Evolutionary conservation across 2,329 filamentous ascomycete species (phyloP).

Genomic region (Xylariaceae sp.): DNA sequence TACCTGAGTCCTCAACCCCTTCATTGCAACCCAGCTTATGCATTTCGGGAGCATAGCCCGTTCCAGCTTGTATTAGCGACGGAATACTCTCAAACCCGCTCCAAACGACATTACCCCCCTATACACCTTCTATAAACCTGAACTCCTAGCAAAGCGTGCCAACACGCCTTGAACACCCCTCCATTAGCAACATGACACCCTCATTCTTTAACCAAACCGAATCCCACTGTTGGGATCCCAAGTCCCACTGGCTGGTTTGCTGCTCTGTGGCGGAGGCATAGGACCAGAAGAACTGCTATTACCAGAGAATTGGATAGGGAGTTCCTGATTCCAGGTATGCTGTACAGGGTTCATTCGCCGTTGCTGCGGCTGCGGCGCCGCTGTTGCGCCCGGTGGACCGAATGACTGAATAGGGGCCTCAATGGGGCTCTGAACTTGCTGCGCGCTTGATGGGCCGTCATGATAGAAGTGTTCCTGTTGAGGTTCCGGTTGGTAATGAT

Average conservation of each 20-base stretch:
- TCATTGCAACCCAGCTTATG: too few relatives aligned
- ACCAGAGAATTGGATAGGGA: conserved; percentile 72
- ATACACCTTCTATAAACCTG: not conserved
- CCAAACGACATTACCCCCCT: not conserved
- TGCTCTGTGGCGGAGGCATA: conserved; percentile 23
- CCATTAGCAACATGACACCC: conserved; percentile 32
- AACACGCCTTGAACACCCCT: not conserved
- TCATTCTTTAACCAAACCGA: conserved; percentile 34
- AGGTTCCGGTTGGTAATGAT: conserved; percentile 17
- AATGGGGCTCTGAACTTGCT: conserved; percentile 26
- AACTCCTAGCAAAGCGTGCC: too few relatives aligned
- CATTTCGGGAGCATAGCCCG: too few relatives aligned
- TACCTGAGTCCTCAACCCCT: too few relatives aligned
- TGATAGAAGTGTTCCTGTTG: conserved; percentile 11
- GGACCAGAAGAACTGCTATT: conserved; percentile 2
- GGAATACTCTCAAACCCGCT: not conserved
- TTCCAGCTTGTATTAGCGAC: not conserved
- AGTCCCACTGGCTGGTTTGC: conserved; percentile 35
- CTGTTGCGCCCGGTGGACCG: conserved; percentile 41
- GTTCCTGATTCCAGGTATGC: conserved; percentile 71
- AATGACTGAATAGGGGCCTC: conserved; percentile 57
- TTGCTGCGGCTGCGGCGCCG: conserved; percentile 44
- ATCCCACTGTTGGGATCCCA: conserved; percentile 59
- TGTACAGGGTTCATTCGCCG: conserved; percentile 36
- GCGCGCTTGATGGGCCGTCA: conserved; percentile 23